Conservation (phyloP, 306 rosid species). For the Ormosia emarginata region DNA sequence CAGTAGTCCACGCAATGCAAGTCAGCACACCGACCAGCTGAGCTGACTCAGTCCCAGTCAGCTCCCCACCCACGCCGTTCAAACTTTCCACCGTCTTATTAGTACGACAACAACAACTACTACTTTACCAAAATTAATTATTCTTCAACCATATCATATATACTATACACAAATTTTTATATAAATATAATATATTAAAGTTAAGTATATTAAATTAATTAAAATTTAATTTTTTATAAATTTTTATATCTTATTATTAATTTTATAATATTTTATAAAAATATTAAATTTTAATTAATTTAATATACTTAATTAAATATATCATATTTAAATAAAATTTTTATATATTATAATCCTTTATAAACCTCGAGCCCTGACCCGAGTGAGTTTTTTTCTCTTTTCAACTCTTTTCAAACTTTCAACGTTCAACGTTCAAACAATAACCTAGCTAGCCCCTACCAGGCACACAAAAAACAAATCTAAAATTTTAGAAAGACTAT, state of each 20-base stretch:
- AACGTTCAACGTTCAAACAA: constrained; percentile 68
- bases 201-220: too few relatives aligned
- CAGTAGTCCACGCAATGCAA: background rate
- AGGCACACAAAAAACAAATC: background rate
- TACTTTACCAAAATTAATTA: background rate
- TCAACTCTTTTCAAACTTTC: constrained; percentile 35
- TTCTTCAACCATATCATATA: background rate
- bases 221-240: too few relatives aligned
- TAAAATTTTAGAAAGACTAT: too few relatives aligned
- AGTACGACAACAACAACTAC: constrained; percentile 1
- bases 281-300: too few relatives aligned
- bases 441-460: background rate
- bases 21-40: constrained; percentile 26
- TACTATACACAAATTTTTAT: too few relatives aligned
- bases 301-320: too few relatives aligned
- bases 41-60: constrained; percentile 24
- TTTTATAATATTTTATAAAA: too few relatives aligned
- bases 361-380: background rate
- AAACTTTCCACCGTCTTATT: constrained; percentile 1
- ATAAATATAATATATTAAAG: too few relatives aligned
- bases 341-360: background rate
- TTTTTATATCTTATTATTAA: too few relatives aligned
- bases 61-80: constrained; percentile 8
- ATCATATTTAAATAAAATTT: too few relatives aligned
- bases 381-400: background rate